Conservation (phyloP, 768 basidiomycete species). For the Myochromella boudieri region DNA sequence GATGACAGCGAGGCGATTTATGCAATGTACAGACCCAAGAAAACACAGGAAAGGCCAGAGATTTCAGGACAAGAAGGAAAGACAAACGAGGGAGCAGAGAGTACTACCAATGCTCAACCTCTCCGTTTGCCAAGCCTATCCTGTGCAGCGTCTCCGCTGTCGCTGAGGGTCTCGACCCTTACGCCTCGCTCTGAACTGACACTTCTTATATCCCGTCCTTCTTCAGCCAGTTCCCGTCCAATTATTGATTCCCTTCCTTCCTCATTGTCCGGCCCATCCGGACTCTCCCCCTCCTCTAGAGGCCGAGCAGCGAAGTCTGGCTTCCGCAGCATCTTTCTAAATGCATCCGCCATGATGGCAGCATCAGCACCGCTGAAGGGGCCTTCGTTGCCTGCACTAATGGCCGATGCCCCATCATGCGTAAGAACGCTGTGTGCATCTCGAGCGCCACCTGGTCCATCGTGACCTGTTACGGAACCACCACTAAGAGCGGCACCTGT, state of each 20-base stretch:
- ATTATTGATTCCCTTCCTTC: slow-evolving; percentile 46
- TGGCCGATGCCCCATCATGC: slow-evolving; percentile 76
- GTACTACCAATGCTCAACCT: slow-evolving; percentile 8
- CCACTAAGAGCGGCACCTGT: slow-evolving; percentile 28
- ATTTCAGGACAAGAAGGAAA: neutral
- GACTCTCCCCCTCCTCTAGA: slow-evolving; percentile 71
- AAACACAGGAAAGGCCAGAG: neutral
- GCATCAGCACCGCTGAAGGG: slow-evolving; percentile 85
- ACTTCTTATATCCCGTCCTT: slow-evolving; percentile 86
- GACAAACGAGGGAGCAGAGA: neutral
- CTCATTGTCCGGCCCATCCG: slow-evolving; percentile 49
- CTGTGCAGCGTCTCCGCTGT: slow-evolving; percentile 48
- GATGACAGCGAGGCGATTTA: neutral
- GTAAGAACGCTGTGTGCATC: slow-evolving; percentile 43
- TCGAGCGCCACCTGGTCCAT: slow-evolving; percentile 17
- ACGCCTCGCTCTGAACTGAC: slow-evolving; percentile 80
- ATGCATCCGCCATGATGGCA: slow-evolving; percentile 91
- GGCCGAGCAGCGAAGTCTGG: slow-evolving; percentile 78
- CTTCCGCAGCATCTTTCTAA: slow-evolving; percentile 83
- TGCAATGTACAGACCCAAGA: slow-evolving; percentile 4
- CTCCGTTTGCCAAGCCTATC: slow-evolving; percentile 33
- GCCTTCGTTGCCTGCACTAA: slow-evolving; percentile 65
- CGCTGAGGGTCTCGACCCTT: slow-evolving; percentile 68
- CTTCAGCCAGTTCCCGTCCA: slow-evolving; percentile 79
- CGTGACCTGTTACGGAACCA: slow-evolving; percentile 27